Evolutionary conservation across 2,329 filamentous ascomycete species (phyloP).

Genomic region (Cytospora mali): DNA sequence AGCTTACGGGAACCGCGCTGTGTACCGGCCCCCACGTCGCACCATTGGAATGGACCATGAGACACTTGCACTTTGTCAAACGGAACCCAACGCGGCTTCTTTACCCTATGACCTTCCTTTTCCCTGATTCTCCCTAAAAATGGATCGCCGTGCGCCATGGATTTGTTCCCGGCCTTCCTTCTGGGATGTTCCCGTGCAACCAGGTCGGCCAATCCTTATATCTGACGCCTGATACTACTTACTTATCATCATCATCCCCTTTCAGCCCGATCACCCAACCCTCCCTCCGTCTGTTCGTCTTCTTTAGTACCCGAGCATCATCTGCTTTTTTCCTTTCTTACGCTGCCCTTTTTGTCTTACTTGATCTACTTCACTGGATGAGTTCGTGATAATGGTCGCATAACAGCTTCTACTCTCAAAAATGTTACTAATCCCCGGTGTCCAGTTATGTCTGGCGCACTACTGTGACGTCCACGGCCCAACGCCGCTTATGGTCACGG

Average conservation of each 20-base stretch:
- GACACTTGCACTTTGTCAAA: conserved; percentile 24
- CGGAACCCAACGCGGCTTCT: conserved; percentile 7
- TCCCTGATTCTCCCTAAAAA: conserved; percentile 1
- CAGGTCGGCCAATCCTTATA: conserved; percentile 19
- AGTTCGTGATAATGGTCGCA: conserved; percentile 15
- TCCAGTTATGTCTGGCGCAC: conserved; percentile 70
- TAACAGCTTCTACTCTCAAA: conserved; percentile 12
- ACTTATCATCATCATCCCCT: background rate
- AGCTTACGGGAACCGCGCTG: background rate
- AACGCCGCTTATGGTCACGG: conserved; percentile 70
- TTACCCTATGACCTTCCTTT: conserved; percentile 12
- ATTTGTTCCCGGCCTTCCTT: conserved; percentile 13
- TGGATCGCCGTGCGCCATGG: conserved; percentile 7
- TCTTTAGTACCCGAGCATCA: background rate
- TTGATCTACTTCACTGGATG: background rate
- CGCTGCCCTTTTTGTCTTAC: conserved; percentile 9
- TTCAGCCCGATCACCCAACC: conserved; percentile 10
- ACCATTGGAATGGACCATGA: conserved; percentile 26
- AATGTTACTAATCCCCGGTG: conserved; percentile 43
- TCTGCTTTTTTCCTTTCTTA: background rate
- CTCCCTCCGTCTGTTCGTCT: background rate
- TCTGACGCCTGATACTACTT: conserved; percentile 2
- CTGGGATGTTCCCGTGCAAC: conserved; percentile 15
- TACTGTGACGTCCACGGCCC: conserved; percentile 73
- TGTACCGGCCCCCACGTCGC: conserved; percentile 9